Base-by-base conservation (phyloP, 306 rosid genomes). In the Neltuma alba region DNA sequence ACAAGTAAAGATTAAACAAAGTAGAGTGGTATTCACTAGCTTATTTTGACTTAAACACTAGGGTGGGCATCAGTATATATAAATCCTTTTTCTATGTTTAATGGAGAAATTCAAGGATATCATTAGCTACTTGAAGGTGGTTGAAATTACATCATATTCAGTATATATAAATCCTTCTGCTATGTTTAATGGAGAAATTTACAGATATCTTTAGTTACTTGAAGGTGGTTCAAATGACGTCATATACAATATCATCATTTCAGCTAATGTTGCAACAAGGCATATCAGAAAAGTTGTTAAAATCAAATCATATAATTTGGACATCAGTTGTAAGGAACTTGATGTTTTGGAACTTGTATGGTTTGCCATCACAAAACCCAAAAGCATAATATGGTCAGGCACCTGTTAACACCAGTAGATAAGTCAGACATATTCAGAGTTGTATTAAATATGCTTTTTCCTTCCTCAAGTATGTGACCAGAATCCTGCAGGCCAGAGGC, bases 391-490 rank as follows among this genome's bases (percentile, higher is more conserved):
- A 48, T 38, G 76, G 81, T 36, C 72, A 74, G 36, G 33, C 73
- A 93, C 99, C 97, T 95, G 86, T 95, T 93, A 78, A 88, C 62
- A 79, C 98, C 97, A 58, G 96, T 90, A 71, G 98, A 88, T 75
- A 95, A 83, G 80, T 95, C 98, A 23, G 99, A 95, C 98, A 93
- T 90, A 75, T 84, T 95, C 85, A 93, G 85, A 82, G 98, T 95
- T 14, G 98, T 93, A 79, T 91, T 93, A 73, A 91, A 93, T 78
- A 95, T 95, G 85, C 90, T 93, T 77, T 86, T 85, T 73, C 93
- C 97, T 72, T 91, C 94, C 85, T 90, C 99, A 14, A 95, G 98
- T 74, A 95, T 91, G 92, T 95, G 98, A 52, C 99, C 93, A 10
- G 89, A 87, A 79, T 93, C 99, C 81, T 91, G 96, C 64, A 93